These are phyloP conservation scores for Gentiana dahurica DNA, from an alignment of 257 asterid species.

Conservation along the genomic window DNA sequence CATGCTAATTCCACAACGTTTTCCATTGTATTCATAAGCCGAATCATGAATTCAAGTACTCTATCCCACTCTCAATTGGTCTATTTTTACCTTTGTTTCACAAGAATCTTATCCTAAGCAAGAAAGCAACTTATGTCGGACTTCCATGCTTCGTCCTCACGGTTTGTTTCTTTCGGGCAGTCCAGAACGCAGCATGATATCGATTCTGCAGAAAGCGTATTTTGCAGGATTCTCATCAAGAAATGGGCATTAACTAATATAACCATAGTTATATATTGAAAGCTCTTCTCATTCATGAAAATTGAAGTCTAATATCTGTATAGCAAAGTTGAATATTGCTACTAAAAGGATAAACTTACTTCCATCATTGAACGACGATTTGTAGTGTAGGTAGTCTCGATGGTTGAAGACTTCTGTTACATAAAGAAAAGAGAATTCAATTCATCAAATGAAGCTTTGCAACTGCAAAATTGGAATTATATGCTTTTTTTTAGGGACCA, in stretches of 20 bases:
- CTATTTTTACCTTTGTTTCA: too few species aligned
- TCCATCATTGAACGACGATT: conserved; percentile 94
- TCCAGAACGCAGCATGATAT: conserved; percentile 82
- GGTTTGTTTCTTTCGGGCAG: conserved; percentile 37
- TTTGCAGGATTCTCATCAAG: too few species aligned
- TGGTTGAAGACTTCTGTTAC: conserved; percentile 66
- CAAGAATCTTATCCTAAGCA: too few species aligned
- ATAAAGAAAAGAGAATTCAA: neutral
- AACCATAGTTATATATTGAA: neutral
- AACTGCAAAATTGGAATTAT: neutral
- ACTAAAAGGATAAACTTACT: conserved; percentile 23
- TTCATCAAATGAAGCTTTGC: neutral
- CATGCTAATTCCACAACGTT: too few species aligned
- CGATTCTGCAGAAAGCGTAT: conserved; percentile 42
- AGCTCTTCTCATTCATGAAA: conserved; percentile 1
- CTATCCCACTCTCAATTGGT: too few species aligned
- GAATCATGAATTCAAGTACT: too few species aligned
- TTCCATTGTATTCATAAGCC: too few species aligned
- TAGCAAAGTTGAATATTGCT: neutral
- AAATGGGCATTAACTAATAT: too few species aligned
- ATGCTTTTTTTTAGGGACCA: neutral
- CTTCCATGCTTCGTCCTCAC: neutral
- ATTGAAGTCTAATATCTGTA: neutral
- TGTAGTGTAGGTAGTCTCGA: conserved; percentile 70
- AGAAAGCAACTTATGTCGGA: neutral